Percentiles rank a stretch among this genome's conserved stretches.
phyloP scores from a whole-genome alignment of 169 alveolate genomes.

The Eimeria acervulina region DNA sequence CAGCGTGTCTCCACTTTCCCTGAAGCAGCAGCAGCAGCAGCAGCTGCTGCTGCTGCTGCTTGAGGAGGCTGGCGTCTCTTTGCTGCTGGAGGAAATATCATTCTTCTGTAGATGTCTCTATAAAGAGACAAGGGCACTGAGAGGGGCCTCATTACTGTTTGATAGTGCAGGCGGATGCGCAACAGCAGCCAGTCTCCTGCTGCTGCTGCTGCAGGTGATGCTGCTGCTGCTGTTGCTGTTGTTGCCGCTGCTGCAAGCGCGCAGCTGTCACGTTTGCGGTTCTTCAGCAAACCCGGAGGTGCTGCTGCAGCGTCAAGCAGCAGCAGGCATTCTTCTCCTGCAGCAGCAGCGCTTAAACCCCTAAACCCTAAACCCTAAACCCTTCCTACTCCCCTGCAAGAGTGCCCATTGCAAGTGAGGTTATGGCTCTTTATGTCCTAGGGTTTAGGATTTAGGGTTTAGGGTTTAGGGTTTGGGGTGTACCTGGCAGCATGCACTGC shows the following conservation, averaged over 20 bases:
- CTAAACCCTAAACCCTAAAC: constrained; percentile 25
- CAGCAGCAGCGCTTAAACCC: not conserved
- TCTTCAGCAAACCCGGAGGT: not conserved
- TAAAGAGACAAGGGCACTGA: not conserved
- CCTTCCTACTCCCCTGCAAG: not conserved
- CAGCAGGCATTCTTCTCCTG: constrained; percentile 38
- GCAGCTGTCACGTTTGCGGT: not conserved
- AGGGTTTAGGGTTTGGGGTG: constrained; percentile 17
- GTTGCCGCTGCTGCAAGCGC: not conserved
- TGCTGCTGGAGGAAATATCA: constrained; percentile 16
- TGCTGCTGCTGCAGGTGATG: constrained; percentile 5
- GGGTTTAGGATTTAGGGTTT: constrained; percentile 1
- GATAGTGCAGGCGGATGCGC: constrained; percentile 3
- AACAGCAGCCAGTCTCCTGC: not conserved
- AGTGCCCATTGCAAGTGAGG: not conserved
- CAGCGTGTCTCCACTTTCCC: not conserved
- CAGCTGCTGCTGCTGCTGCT: not conserved
- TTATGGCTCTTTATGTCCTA: not conserved
- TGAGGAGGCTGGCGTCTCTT: not conserved
- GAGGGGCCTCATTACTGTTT: not conserved
- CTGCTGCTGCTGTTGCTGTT: not conserved
- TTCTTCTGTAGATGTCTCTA: not conserved
- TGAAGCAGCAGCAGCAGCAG: constrained; percentile 5
- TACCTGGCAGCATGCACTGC: constrained; percentile 49
- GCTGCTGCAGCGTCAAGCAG: constrained; percentile 59